Evolutionary conservation across 495 filamentous ascomycete genomes (phyloP).

Genomic region (Lepidopterella palustris): DNA sequence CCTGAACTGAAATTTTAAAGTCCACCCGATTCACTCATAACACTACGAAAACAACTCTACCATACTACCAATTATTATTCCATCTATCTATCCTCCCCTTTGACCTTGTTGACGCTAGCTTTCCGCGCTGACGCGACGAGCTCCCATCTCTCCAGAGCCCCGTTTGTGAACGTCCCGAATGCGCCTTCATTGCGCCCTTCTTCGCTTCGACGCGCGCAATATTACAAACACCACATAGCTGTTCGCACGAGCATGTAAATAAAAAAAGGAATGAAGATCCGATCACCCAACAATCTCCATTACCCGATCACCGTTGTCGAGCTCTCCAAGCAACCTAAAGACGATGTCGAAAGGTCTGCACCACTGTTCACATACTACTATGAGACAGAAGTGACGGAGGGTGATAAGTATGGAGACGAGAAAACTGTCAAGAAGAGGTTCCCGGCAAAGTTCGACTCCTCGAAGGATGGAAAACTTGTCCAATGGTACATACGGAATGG

Average conservation of each 20-base stretch:
- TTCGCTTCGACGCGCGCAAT: conserved; percentile 4
- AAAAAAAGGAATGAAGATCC: conserved; percentile 40
- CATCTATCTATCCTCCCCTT: not conserved
- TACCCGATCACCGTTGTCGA: conserved; percentile 94
- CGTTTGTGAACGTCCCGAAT: conserved; percentile 7
- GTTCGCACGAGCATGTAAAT: conserved; percentile 21
- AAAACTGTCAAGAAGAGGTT: conserved; percentile 64
- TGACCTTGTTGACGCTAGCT: not conserved
- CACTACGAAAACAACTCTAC: too few relatives aligned
- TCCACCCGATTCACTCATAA: too few relatives aligned
- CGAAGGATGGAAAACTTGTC: conserved; percentile 68
- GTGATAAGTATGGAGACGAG: conserved; percentile 60
- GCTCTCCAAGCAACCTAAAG: conserved; percentile 68
- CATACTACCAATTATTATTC: too few relatives aligned
- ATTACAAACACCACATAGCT: conserved; percentile 6
- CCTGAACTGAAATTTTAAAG: too few relatives aligned
- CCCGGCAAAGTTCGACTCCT: conserved; percentile 71
- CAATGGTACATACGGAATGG: conserved; percentile 71
- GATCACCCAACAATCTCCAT: conserved; percentile 57
- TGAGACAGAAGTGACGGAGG: conserved; percentile 66
- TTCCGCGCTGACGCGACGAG: conserved; percentile 9
- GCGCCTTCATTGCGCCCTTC: conserved; percentile 5
- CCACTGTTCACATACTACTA: conserved; percentile 80
- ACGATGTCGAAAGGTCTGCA: conserved; percentile 66
- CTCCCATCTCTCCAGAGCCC: conserved; percentile 1